Conservation (phyloP, 805 yeast species). For the Hanseniaspora valbyensis region DNA sequence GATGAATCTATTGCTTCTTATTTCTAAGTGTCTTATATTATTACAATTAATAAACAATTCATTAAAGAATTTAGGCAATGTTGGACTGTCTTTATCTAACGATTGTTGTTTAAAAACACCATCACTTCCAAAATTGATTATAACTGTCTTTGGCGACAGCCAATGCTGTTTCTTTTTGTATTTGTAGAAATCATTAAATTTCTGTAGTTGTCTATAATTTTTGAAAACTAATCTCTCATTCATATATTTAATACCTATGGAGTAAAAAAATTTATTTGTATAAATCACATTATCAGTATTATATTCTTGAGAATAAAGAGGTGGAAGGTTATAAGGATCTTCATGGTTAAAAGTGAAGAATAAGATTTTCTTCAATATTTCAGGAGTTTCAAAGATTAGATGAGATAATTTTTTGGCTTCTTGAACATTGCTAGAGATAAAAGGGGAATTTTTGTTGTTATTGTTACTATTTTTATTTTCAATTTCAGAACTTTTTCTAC, state of each 20-base stretch:
- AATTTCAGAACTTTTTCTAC: constrained; percentile 11
- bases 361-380: constrained; percentile 5
- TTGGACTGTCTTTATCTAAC: neutral
- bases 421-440: neutral
- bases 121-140: constrained; percentile 11
- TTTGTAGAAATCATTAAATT: constrained; percentile 12
- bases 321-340: constrained; percentile 10
- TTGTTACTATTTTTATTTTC: too few species aligned
- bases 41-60: constrained; percentile 10
- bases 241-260: constrained; percentile 6
- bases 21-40: constrained; percentile 12
- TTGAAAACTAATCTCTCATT: constrained; percentile 9
- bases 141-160: constrained; percentile 13
- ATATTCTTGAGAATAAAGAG: constrained; percentile 9
- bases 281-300: neutral
- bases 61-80: neutral
- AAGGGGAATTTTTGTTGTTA: neutral
- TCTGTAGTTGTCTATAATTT: constrained; percentile 10
- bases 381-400: constrained; percentile 8
- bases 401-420: neutral
- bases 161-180: constrained; percentile 4
- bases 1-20: constrained; percentile 12
- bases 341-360: constrained; percentile 8
- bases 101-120: constrained; percentile 9
- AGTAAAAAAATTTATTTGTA: constrained; percentile 11